phyloP scores from a whole-genome alignment of 73 alveolate genomes.

The Paramecium sonneborni region DNA sequence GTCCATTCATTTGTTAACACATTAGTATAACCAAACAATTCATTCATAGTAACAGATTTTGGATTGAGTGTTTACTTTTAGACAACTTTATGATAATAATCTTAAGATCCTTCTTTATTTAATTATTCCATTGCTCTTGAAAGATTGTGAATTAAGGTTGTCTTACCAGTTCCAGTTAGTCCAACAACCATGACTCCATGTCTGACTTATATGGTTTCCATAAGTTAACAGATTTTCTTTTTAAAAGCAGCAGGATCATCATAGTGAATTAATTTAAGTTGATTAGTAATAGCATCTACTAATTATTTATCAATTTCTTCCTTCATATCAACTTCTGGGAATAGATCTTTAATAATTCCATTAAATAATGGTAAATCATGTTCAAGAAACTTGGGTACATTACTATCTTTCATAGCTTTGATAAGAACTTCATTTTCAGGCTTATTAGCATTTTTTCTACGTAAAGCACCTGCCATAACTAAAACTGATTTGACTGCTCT shows the following conservation, averaged over 20 bases:
- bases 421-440: constrained; percentile 98
- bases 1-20: constrained; percentile 98
- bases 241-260: constrained; percentile 74
- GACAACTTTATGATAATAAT: constrained; percentile 75
- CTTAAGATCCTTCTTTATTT: constrained; percentile 89
- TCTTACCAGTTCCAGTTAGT: constrained; percentile 98
- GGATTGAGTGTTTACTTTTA: constrained; percentile 91
- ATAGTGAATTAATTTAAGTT: constrained; percentile 70
- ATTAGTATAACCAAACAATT: constrained; percentile 95
- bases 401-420: constrained; percentile 99
- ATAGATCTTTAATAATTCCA: constrained; percentile 96
- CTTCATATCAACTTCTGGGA: constrained; percentile 91
- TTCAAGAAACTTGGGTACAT: constrained; percentile 99
- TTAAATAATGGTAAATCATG: constrained; percentile 98
- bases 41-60: constrained; percentile 99
- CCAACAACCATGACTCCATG: constrained; percentile 99
- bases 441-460: constrained; percentile 90
- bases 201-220: constrained; percentile 97
- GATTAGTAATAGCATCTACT: constrained; percentile 58
- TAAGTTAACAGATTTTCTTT: constrained; percentile 90
- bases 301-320: constrained; percentile 81
- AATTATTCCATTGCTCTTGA: constrained; percentile 95
- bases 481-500: constrained; percentile 99
- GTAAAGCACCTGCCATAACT: constrained; percentile 97
- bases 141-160: constrained; percentile 92